Percentiles rank a stretch among this genome's conserved stretches.
Evolutionary conservation across 2,329 filamentous ascomycete genomes (phyloP).

Genomic region (Colletotrichum euphorbiae): DNA sequence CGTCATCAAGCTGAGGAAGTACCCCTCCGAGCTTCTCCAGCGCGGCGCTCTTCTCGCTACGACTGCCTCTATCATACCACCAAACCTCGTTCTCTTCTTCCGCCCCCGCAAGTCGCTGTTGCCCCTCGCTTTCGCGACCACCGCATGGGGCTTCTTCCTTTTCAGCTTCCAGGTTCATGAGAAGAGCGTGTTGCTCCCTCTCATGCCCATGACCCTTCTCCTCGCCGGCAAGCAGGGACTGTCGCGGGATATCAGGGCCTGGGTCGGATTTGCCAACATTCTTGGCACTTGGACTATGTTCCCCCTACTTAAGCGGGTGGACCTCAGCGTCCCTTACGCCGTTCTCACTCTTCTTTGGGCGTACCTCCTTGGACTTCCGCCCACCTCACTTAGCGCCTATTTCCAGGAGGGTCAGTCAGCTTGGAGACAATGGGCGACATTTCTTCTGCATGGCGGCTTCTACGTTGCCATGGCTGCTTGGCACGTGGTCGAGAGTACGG

Average conservation of each 20-base stretch:
- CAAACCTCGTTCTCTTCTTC: conserved; percentile 83
- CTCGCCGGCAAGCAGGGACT: conserved; percentile 83
- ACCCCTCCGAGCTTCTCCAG: conserved; percentile 78
- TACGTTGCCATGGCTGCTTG: conserved; percentile 83
- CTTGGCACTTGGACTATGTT: conserved; percentile 94
- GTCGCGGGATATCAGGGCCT: conserved; percentile 80
- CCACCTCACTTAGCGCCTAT: conserved; percentile 77
- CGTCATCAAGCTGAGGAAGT: conserved; percentile 85
- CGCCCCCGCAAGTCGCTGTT: conserved; percentile 82
- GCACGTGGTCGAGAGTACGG: conserved; percentile 80
- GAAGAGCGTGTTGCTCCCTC: conserved; percentile 92
- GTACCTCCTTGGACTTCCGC: conserved; percentile 88
- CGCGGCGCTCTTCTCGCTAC: conserved; percentile 81
- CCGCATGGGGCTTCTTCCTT: conserved; percentile 96
- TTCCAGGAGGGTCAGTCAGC: conserved; percentile 61
- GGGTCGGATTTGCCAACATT: conserved; percentile 96
- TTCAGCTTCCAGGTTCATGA: conserved; percentile 99
- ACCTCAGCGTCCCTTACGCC: conserved; percentile 84
- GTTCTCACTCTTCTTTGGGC: conserved; percentile 90
- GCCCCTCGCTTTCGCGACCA: conserved; percentile 83
- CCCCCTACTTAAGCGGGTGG: conserved; percentile 86
- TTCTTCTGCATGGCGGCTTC: conserved; percentile 77
- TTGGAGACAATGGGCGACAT: conserved; percentile 69
- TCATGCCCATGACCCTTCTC: conserved; percentile 92
- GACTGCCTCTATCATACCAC: conserved; percentile 78